Percentiles rank a stretch among this genome's conserved stretches.
phyloP scores from a whole-genome alignment of 2,329 filamentous ascomycete species.

The Colletotrichum sp. region DNA sequence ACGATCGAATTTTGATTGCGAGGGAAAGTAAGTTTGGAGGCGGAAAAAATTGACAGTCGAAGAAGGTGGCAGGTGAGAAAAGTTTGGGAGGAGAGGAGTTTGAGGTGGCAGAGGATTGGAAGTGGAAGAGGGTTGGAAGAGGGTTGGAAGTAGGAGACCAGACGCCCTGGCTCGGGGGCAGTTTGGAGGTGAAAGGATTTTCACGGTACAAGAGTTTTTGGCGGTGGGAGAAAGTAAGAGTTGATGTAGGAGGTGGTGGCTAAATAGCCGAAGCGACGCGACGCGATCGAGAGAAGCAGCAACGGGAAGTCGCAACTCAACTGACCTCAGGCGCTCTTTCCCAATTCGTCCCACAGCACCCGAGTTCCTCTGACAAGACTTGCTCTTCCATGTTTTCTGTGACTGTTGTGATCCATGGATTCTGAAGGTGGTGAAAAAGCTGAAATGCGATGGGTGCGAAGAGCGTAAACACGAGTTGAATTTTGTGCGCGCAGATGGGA shows the following conservation, averaged over 20 bases:
- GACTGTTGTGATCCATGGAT: too few relatives aligned
- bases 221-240: background rate
- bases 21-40: background rate
- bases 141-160: background rate
- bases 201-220: background rate
- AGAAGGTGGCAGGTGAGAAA: background rate
- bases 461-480: too few relatives aligned
- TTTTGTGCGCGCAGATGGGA: too few relatives aligned
- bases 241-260: background rate
- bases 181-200: background rate
- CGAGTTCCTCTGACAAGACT: too few relatives aligned
- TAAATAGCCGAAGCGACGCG: background rate
- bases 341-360: background rate
- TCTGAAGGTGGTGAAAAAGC: too few relatives aligned
- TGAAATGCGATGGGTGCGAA: too few relatives aligned
- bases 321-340: background rate
- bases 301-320: background rate
- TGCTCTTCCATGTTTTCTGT: too few relatives aligned
- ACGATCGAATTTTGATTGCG: background rate
- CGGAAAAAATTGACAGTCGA: background rate
- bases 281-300: background rate
- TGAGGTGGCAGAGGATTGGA: background rate
- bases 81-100: background rate
- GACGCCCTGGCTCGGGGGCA: background rate
- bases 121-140: background rate